Evolutionary conservation across 2,329 filamentous ascomycete genomes (phyloP), one percentile per base, ranked within the genome.

Genomic region (Neonectria hederae): DNA sequence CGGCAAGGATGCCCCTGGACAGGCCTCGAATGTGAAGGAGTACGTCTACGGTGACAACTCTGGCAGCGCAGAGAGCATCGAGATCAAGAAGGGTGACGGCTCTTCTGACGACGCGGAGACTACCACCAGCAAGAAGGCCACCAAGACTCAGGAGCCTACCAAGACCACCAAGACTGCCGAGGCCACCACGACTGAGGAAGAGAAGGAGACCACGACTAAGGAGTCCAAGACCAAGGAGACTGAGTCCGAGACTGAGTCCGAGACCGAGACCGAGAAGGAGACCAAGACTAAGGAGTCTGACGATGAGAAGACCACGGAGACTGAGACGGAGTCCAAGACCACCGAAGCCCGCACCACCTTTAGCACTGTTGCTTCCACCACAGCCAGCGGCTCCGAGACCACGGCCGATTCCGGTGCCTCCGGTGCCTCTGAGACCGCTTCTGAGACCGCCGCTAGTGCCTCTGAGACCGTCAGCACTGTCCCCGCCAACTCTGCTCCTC

Each of bases 11-110:
- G 78, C 79, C 55, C 73, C 80, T 62, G 76, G 75, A 63, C 54
- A 67, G 60, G 68, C 60, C 70, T 71, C 72, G 46, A 77, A 78
- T 58, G 83, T 83, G 67, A 83, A 80, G 74, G 77, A 84, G 78
- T 89, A 89, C 80, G 72, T 79, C 63, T 89, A 83, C 72, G 73
- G 76, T 21, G 85, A 85, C 78, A 76, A 80, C 65, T 79, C 79
- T 65, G 86, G 86, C 71, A 80, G 74, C 60, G 84, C 79, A 76
- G 63, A 81, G 70, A 84, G 81, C 80, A 87, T 88, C 80, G 76
- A 83, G 70, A 78, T 88, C 56, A 78, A 71, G 70, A 81, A 79
- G 66, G 80, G 77, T 55, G 74, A 78, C 65, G 75, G 67, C 51
- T 65, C 64, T 54, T 65, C 65, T 53, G 63, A 69, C 42, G 73